A percentile compares a stretch with the other conserved stretches of the same genome.
Conservation (phyloP, 2,329 filamentous ascomycete species). For the Coleophoma crateriformis region DNA sequence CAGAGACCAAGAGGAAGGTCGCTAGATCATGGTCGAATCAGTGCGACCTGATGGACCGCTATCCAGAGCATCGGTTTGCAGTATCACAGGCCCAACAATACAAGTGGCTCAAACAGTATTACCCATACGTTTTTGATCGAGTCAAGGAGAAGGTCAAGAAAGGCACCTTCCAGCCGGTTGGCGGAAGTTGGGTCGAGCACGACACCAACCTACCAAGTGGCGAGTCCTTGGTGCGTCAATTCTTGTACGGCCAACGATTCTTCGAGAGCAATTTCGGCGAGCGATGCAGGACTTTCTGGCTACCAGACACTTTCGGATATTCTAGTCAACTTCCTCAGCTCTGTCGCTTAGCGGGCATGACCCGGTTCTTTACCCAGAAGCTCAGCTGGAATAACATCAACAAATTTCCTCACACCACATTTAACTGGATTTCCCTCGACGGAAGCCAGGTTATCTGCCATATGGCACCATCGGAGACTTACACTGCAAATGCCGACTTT, state of each 20-base stretch:
- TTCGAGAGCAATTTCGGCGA: slow-evolving; percentile 91
- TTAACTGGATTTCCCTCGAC: slow-evolving; percentile 96
- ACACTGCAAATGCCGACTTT: slow-evolving; percentile 91
- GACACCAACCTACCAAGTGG: slow-evolving; percentile 97
- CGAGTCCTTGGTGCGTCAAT: slow-evolving; percentile 89
- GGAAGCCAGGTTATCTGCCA: slow-evolving; percentile 96
- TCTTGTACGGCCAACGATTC: slow-evolving; percentile 90
- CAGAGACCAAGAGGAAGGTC: slow-evolving; percentile 94
- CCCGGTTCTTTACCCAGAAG: slow-evolving; percentile 94
- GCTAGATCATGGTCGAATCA: slow-evolving; percentile 96
- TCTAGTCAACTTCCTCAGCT: slow-evolving; percentile 91
- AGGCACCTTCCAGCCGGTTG: slow-evolving; percentile 89
- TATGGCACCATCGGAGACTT: slow-evolving; percentile 94
- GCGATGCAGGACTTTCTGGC: slow-evolving; percentile 89
- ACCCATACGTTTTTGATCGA: slow-evolving; percentile 82
- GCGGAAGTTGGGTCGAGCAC: slow-evolving; percentile 97
- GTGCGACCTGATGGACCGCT: slow-evolving; percentile 90
- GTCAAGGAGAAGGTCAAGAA: slow-evolving; percentile 89
- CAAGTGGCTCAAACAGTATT: slow-evolving; percentile 91
- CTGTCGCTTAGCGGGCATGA: slow-evolving; percentile 92
- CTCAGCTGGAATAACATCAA: slow-evolving; percentile 99
- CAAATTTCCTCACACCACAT: slow-evolving; percentile 96
- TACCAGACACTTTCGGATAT: slow-evolving; percentile 97
- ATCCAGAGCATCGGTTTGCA: slow-evolving; percentile 88
- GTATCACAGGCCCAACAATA: slow-evolving; percentile 95